These are phyloP conservation scores for Isoetes engelmannii DNA, from an alignment of 83 land plant species.

Conservation along the genomic window DNA sequence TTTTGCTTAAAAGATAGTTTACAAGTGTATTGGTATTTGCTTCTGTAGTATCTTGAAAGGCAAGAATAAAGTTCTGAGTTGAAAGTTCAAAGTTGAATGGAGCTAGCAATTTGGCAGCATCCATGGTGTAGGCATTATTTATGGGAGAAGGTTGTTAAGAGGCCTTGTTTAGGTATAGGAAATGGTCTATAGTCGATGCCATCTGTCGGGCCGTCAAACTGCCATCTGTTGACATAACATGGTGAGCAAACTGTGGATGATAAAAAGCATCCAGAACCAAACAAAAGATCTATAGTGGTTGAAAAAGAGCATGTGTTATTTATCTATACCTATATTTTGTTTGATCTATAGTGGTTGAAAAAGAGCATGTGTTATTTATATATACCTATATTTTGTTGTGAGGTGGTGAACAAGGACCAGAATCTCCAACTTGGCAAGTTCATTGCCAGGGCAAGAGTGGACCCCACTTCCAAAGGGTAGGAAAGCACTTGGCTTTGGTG, in stretches of 20 bases:
- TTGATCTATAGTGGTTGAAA: neutral
- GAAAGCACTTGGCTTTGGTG: constrained; percentile 74
- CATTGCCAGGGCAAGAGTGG: constrained; percentile 86
- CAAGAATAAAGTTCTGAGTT: too few species aligned
- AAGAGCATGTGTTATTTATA: neutral
- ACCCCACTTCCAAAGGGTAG: constrained; percentile 78
- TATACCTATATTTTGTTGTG: constrained; percentile 75
- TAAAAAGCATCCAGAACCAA: neutral
- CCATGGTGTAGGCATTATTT: constrained; percentile 9
- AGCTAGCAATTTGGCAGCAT: too few species aligned
- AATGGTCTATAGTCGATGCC: constrained; percentile 75
- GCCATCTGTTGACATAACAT: constrained; percentile 42
- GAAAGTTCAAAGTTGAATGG: too few species aligned
- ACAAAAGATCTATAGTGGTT: neutral
- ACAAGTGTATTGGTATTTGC: too few species aligned
- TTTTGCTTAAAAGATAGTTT: too few species aligned
- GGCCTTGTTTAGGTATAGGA: constrained; percentile 59
- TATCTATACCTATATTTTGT: constrained; percentile 64
- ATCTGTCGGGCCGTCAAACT: constrained; percentile 30
- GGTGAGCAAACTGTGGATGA: neutral
- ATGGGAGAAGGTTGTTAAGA: constrained; percentile 40
- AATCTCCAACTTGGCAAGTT: constrained; percentile 82
- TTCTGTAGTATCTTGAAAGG: too few species aligned
- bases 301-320: neutral
- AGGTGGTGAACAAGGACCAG: constrained; percentile 73